These are phyloP conservation scores for Coniochaeta hoffmannii DNA, from an alignment of 2,329 filamentous ascomycete genomes.

Conservation along the genomic window DNA sequence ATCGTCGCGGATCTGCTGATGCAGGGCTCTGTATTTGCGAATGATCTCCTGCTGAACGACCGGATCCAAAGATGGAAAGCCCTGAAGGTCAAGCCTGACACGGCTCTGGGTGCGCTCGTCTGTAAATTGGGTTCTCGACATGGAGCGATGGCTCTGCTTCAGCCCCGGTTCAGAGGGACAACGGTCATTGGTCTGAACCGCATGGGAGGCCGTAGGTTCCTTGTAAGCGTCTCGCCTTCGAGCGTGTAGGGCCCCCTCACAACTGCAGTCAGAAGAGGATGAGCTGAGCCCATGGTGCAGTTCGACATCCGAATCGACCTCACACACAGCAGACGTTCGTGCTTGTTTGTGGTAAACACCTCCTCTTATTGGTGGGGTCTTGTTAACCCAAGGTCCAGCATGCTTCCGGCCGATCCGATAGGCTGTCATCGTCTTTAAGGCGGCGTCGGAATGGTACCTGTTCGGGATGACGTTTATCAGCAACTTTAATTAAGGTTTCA, in stretches of 20 bases:
- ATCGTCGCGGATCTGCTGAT: slow-evolving; percentile 44
- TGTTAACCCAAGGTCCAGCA: slow-evolving; percentile 46
- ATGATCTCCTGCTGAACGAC: slow-evolving; percentile 47
- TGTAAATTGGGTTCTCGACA: slow-evolving; percentile 20
- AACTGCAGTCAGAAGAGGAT: not conserved
- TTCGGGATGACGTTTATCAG: not conserved
- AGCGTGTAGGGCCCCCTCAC: not conserved
- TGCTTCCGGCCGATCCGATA: slow-evolving; percentile 53
- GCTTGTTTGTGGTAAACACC: slow-evolving; percentile 11
- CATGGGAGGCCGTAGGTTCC: not conserved
- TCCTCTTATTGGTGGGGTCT: slow-evolving; percentile 47
- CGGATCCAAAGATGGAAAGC: slow-evolving; percentile 46
- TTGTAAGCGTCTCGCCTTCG: not conserved
- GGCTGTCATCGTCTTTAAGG: slow-evolving; percentile 49
- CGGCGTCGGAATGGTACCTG: slow-evolving; percentile 50
- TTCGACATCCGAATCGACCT: slow-evolving; percentile 9
- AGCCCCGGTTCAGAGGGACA: not conserved
- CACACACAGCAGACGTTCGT: slow-evolving; percentile 5
- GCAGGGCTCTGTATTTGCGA: slow-evolving; percentile 46
- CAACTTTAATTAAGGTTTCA: not conserved
- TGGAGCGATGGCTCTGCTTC: not conserved
- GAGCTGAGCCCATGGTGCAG: slow-evolving; percentile 1
- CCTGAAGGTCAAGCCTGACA: slow-evolving; percentile 24
- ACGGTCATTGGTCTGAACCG: not conserved
- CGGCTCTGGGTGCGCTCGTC: slow-evolving; percentile 27